Evolutionary conservation across 192 early-diverging fungal genomes (phyloP).

Genomic region (Coemansia sp.): DNA sequence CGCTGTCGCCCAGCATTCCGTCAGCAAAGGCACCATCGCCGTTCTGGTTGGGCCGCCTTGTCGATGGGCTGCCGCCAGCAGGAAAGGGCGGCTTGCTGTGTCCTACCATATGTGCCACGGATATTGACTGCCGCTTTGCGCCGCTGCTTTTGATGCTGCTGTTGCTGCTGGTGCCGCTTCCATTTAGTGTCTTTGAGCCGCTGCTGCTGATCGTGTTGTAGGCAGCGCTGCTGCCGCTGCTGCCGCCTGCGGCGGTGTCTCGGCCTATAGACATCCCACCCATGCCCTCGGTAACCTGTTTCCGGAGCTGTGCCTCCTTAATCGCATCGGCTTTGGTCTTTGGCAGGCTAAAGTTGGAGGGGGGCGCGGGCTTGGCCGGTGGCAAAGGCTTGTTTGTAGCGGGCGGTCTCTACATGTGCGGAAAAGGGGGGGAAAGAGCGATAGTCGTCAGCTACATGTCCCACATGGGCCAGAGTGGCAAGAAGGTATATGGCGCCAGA

Average conservation of each 20-base stretch:
- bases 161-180: not conserved
- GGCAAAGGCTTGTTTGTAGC: slow-evolving; percentile 42
- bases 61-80: slow-evolving; percentile 7
- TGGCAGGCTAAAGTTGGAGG: slow-evolving; percentile 40
- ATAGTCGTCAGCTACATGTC: too few species aligned
- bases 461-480: not conserved
- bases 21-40: slow-evolving; percentile 24
- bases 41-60: slow-evolving; percentile 26
- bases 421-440: too few species aligned
- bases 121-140: slow-evolving; percentile 15
- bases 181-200: not conserved
- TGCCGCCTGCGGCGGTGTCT: not conserved
- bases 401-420: not conserved
- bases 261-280: slow-evolving; percentile 43
- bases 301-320: slow-evolving; percentile 49
- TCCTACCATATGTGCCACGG: slow-evolving; percentile 21
- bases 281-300: slow-evolving; percentile 44
- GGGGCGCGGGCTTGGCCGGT: slow-evolving; percentile 39
- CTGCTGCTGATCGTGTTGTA: slow-evolving; percentile 8
- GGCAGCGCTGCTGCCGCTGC: slow-evolving; percentile 20
- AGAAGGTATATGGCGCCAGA: not conserved
- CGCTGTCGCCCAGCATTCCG: slow-evolving; percentile 2
- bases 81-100: slow-evolving; percentile 31
- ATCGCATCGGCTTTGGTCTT: slow-evolving; percentile 44
- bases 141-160: slow-evolving; percentile 2